Percentiles rank a stretch among this genome's conserved stretches.
Evolutionary conservation across 441 rosid genomes (phyloP).

Genomic region (Daphne laureola): DNA sequence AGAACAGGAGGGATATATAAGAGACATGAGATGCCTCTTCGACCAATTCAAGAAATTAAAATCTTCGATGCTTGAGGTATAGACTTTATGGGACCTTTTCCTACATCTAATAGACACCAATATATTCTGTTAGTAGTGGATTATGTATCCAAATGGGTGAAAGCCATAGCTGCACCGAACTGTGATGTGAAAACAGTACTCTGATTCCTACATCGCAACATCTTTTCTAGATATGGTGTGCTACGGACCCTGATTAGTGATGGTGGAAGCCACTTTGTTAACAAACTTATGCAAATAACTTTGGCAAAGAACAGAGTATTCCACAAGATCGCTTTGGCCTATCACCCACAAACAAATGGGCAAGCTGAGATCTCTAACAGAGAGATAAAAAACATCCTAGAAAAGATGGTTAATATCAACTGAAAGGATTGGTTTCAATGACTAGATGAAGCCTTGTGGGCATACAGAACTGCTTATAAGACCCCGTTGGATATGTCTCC

Average conservation of each 20-base stretch:
- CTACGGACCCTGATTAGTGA: not conserved
- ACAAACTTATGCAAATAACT: not conserved
- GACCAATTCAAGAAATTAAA: not conserved
- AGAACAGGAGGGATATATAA: too few species aligned
- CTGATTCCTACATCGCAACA: not conserved
- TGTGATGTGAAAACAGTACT: not conserved
- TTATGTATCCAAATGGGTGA: not conserved
- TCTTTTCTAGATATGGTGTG: not conserved
- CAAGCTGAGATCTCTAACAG: not conserved
- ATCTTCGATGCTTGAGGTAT: not conserved
- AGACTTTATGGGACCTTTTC: not conserved
- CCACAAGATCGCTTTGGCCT: not conserved
- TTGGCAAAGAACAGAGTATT: not conserved
- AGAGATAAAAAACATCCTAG: not conserved
- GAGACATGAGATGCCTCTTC: not conserved
- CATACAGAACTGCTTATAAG: not conserved
- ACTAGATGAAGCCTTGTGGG: not conserved
- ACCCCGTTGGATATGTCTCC: not conserved
- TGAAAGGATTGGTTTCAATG: not conserved
- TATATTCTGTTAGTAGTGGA: not conserved
- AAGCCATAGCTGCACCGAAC: not conserved
- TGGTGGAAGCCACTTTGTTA: not conserved
- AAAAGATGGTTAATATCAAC: not conserved
- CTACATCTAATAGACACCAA: not conserved
- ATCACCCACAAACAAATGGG: not conserved